Conservation (phyloP, 768 basidiomycete genomes). For the Phylloporus scabripes region DNA sequence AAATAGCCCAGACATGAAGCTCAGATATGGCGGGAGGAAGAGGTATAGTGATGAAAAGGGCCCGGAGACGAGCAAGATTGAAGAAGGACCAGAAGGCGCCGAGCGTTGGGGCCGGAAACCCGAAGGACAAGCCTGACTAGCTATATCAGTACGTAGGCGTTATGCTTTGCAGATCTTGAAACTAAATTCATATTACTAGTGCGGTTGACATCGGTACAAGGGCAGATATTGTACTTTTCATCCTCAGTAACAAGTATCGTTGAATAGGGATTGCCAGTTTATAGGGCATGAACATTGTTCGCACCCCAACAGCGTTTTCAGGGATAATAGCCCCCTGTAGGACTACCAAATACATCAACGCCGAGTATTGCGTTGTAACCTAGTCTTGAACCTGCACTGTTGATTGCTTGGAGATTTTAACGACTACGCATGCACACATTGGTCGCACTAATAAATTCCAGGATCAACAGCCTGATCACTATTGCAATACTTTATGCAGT, state of each 20-base stretch:
- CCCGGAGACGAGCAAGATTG: constrained; percentile 28
- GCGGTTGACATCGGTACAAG: background rate
- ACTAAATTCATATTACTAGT: too few species aligned
- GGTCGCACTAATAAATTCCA: background rate
- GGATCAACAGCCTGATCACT: background rate
- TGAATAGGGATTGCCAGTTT: background rate
- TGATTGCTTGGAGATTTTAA: too few species aligned
- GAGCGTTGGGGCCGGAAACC: constrained; percentile 35
- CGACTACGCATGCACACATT: too few species aligned
- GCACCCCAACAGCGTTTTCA: too few species aligned
- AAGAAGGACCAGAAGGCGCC: constrained; percentile 36
- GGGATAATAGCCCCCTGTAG: too few species aligned
- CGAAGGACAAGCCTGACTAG: constrained; percentile 17
- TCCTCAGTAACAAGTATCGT: background rate
- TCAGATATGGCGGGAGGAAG: constrained; percentile 23
- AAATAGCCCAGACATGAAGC: background rate
- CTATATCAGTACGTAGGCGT: background rate
- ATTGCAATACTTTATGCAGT: constrained; percentile 22
- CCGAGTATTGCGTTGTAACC: too few species aligned
- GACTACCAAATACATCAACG: too few species aligned
- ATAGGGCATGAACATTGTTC: too few species aligned
- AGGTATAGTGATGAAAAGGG: constrained; percentile 21
- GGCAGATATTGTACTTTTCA: background rate
- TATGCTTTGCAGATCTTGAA: background rate
- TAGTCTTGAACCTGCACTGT: too few species aligned